Evolutionary conservation across 306 rosid genomes (phyloP).

Genomic region (Bauhinia variegata): DNA sequence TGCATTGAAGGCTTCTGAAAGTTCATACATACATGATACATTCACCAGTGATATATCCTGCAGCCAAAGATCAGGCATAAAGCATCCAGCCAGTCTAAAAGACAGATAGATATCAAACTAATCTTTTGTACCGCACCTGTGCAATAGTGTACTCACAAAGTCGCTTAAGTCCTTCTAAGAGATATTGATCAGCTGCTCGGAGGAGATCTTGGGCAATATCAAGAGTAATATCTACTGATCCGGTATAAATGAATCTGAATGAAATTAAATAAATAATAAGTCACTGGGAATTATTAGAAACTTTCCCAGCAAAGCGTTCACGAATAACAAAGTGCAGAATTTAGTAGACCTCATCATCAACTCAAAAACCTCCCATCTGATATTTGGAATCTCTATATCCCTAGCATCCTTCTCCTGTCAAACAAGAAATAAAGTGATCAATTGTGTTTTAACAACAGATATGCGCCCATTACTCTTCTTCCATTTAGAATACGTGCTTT

Average conservation of each 20-base stretch:
- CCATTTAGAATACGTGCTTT: conserved; percentile 20
- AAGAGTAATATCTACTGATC: conserved; percentile 79
- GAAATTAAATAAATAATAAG: conserved; percentile 21
- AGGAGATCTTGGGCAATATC: conserved; percentile 98
- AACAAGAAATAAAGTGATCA: conserved; percentile 30
- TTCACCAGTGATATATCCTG: conserved; percentile 93
- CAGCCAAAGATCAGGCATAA: conserved; percentile 29
- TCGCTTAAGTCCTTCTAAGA: conserved; percentile 95
- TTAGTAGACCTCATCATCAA: conserved; percentile 90
- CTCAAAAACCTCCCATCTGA: conserved; percentile 96
- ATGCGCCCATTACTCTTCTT: conserved; percentile 17
- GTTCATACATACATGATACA: conserved; percentile 94
- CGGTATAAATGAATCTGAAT: conserved; percentile 91
- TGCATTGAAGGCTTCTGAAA: conserved; percentile 93
- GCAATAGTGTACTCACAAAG: conserved; percentile 93
- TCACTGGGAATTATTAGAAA: conserved; percentile 36
- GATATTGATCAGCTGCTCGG: conserved; percentile 98
- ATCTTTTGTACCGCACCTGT: conserved; percentile 59
- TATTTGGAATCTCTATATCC: conserved; percentile 97
- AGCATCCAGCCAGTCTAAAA: conserved; percentile 22
- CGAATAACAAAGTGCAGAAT: conserved; percentile 26
- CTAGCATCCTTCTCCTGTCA: conserved; percentile 98
- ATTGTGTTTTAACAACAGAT: conserved; percentile 3
- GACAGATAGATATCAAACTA: neutral
- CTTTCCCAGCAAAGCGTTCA: conserved; percentile 13